A percentile compares a stretch with the other conserved stretches of the same genome.
Evolutionary conservation across 257 asterid species (phyloP).

Genomic region (Pogostemon cablin): DNA sequence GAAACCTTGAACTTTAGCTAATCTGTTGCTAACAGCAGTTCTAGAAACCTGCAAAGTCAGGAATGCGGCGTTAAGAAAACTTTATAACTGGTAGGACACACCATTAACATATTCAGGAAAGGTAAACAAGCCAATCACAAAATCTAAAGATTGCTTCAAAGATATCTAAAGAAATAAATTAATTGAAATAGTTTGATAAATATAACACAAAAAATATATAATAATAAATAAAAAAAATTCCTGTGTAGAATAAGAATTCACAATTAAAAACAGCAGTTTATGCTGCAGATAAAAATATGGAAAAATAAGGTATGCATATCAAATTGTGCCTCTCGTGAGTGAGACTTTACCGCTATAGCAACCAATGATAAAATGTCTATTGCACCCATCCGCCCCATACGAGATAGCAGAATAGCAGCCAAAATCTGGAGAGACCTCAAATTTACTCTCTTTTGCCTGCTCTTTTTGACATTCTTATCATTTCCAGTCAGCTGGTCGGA

Average conservation of each 20-base stretch:
- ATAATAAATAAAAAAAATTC: not conserved
- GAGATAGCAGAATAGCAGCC: conserved; percentile 86
- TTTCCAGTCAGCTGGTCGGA: conserved; percentile 49
- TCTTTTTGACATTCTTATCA: conserved; percentile 59
- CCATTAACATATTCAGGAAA: not conserved
- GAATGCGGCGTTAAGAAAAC: conserved; percentile 26
- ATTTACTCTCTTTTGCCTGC: conserved; percentile 82
- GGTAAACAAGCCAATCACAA: conserved; percentile 15
- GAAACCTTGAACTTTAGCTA: conserved; percentile 98
- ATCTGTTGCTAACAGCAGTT: conserved; percentile 92
- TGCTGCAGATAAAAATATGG: not conserved
- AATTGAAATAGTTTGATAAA: conserved; percentile 1
- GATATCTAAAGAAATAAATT: not conserved
- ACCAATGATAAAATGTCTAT: conserved; percentile 72
- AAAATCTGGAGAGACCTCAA: conserved; percentile 87
- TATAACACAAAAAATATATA: not conserved
- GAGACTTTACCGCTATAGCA: conserved; percentile 78
- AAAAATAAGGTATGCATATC: not conserved
- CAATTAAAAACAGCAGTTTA: conserved; percentile 15
- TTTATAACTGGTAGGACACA: not conserved
- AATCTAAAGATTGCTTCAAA: not conserved
- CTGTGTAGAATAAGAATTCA: not conserved
- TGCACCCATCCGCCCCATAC: conserved; percentile 82
- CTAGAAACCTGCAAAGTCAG: conserved; percentile 71
- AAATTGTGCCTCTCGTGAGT: conserved; percentile 30